These are phyloP conservation scores for Cyclotella cryptica DNA, from an alignment of 108 stramenopile genomes.

Conservation along the genomic window DNA sequence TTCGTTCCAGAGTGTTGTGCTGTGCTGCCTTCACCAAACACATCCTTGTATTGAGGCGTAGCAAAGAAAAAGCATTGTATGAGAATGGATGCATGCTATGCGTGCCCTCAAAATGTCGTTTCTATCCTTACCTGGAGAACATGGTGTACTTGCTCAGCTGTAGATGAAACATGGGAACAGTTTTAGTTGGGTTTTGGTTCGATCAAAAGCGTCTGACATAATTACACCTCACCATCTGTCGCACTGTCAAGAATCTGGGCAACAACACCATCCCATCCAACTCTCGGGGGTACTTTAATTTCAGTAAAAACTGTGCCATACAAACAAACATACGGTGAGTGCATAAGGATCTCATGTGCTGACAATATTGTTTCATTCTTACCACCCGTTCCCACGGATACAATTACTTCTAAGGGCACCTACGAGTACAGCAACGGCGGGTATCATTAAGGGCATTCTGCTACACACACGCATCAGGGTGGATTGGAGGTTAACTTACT, in stretches of 20 bases:
- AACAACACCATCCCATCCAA: conserved; percentile 92
- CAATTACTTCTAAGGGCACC: conserved; percentile 85
- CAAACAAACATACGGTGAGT: not conserved
- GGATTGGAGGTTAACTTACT: not conserved
- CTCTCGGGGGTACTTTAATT: conserved; percentile 71
- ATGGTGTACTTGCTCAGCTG: conserved; percentile 62
- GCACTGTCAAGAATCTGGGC: conserved; percentile 88
- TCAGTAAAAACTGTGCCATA: conserved; percentile 62
- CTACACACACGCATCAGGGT: not conserved
- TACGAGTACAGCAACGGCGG: not conserved
- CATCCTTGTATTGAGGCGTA: conserved; percentile 45
- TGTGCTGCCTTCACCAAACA: conserved; percentile 71
- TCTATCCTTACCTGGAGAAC: conserved; percentile 39
- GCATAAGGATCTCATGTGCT: not conserved
- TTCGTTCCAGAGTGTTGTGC: conserved; percentile 43
- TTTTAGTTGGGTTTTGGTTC: not conserved
- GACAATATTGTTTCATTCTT: not conserved
- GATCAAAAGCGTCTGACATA: not conserved
- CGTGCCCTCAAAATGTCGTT: not conserved
- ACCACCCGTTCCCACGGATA: conserved; percentile 80
- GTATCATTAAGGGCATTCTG: not conserved
- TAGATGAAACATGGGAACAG: not conserved
- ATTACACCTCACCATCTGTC: conserved; percentile 54
- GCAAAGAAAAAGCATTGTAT: not conserved
- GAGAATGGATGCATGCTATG: not conserved